Evolutionary conservation across 2,329 filamentous ascomycete genomes (phyloP).

Genomic region (Aureobasidium melanogenum): DNA sequence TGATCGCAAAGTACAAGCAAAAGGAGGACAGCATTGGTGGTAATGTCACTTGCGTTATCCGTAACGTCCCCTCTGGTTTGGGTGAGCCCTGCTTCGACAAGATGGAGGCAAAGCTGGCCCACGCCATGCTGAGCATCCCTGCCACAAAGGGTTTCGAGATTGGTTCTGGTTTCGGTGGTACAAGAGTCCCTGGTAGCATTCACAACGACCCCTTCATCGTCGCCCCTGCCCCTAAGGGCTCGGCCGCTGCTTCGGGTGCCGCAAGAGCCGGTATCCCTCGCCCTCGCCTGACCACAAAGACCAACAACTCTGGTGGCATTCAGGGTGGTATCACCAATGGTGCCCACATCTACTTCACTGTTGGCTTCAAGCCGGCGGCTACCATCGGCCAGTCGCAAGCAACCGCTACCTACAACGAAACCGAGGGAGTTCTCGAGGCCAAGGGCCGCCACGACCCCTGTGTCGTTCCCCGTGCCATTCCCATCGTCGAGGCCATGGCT

Average conservation of each 20-base stretch:
- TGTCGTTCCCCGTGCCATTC: constrained; percentile 77
- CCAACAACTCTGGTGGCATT: constrained; percentile 90
- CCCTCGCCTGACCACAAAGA: constrained; percentile 66
- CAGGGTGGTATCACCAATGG: constrained; percentile 95
- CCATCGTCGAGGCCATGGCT: constrained; percentile 87
- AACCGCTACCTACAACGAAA: constrained; percentile 70
- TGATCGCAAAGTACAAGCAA: constrained; percentile 71
- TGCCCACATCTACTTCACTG: constrained; percentile 85
- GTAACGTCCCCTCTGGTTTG: constrained; percentile 73
- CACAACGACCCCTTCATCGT: constrained; percentile 86
- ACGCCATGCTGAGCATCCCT: constrained; percentile 92
- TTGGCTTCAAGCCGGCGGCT: constrained; percentile 89
- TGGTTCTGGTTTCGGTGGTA: constrained; percentile 83
- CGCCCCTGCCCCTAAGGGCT: constrained; percentile 41
- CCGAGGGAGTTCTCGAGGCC: constrained; percentile 70
- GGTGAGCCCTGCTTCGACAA: constrained; percentile 96
- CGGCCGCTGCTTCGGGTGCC: constrained; percentile 18
- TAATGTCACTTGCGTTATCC: constrained; percentile 87
- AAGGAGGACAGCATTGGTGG: constrained; percentile 83
- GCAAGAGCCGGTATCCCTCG: constrained; percentile 20
- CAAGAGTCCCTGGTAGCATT: constrained; percentile 73
- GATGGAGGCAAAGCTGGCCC: constrained; percentile 80
- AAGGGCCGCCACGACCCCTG: constrained; percentile 94
- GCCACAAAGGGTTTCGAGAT: constrained; percentile 95
- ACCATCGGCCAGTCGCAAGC: constrained; percentile 85